Evolutionary conservation across 495 filamentous ascomycete species (phyloP).

Genomic region (Daldinia loculata): DNA sequence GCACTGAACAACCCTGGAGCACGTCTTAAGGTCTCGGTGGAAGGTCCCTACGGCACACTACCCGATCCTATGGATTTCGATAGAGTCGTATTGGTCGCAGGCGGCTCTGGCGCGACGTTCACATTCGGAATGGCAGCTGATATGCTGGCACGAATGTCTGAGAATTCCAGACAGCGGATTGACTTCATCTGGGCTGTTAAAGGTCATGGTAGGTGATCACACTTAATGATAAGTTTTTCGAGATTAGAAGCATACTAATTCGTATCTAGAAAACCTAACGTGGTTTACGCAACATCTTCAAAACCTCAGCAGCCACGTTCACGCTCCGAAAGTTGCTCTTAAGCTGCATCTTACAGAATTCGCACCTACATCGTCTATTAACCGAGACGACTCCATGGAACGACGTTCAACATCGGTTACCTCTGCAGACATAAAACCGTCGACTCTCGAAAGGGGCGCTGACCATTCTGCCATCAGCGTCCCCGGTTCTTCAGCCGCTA

Average conservation of each 20-base stretch:
- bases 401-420: conserved; percentile 16
- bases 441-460: conserved; percentile 12
- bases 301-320: conserved; percentile 50
- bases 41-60: conserved; percentile 67
- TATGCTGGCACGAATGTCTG: conserved; percentile 55
- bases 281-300: conserved; percentile 63
- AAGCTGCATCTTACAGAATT: conserved; percentile 57
- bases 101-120: conserved; percentile 67
- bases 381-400: not conserved
- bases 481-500: conserved; percentile 33
- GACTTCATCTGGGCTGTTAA: conserved; percentile 65
- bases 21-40: conserved; percentile 59
- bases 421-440: conserved; percentile 13
- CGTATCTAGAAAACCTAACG: conserved; percentile 51
- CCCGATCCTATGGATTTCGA: conserved; percentile 65
- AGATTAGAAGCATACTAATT: conserved; percentile 17
- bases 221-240: not conserved
- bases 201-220: conserved; percentile 54
- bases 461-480: conserved; percentile 27
- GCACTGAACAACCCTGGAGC: conserved; percentile 59
- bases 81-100: conserved; percentile 65
- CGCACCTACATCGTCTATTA: not conserved
- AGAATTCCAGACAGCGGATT: conserved; percentile 55
- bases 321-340: conserved; percentile 56
- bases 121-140: conserved; percentile 64